These are phyloP conservation scores for Fusarium oligoseptatum DNA, from an alignment of 2,329 filamentous ascomycete genomes.

Conservation along the genomic window DNA sequence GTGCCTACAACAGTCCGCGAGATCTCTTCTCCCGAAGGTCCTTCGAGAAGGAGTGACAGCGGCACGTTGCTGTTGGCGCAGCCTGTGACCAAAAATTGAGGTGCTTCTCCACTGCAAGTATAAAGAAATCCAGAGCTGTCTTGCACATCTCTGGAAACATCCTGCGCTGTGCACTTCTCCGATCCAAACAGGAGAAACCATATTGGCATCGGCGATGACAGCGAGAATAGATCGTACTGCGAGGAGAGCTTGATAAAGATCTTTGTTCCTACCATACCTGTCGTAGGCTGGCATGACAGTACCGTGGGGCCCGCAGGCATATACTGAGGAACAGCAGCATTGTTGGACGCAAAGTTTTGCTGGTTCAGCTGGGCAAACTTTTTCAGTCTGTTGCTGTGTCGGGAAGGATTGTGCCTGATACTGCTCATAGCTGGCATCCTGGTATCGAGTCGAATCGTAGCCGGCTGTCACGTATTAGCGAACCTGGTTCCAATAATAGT, in stretches of 20 bases:
- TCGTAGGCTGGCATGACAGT: constrained; percentile 76
- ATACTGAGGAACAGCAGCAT: constrained; percentile 74
- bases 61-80: constrained; percentile 65
- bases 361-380: constrained; percentile 67
- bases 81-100: constrained; percentile 67
- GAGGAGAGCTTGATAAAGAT: constrained; percentile 81
- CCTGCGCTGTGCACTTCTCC: constrained; percentile 72
- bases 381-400: constrained; percentile 63
- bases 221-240: constrained; percentile 76
- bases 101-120: constrained; percentile 78
- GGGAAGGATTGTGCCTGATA: constrained; percentile 64
- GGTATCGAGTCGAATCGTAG: constrained; percentile 72
- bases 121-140: constrained; percentile 76
- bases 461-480: constrained; percentile 55
- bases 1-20: constrained; percentile 61
- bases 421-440: constrained; percentile 67
- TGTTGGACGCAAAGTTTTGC: constrained; percentile 71
- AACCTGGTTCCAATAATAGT: not conserved
- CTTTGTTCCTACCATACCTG: constrained; percentile 77
- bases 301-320: constrained; percentile 73
- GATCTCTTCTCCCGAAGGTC: constrained; percentile 65
- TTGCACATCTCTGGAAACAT: constrained; percentile 72
- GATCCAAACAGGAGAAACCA: constrained; percentile 83
- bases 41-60: constrained; percentile 67
- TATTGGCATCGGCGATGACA: constrained; percentile 66